Conservation (phyloP, 495 filamentous ascomycete species). For the Lasiosphaeria ovina region DNA sequence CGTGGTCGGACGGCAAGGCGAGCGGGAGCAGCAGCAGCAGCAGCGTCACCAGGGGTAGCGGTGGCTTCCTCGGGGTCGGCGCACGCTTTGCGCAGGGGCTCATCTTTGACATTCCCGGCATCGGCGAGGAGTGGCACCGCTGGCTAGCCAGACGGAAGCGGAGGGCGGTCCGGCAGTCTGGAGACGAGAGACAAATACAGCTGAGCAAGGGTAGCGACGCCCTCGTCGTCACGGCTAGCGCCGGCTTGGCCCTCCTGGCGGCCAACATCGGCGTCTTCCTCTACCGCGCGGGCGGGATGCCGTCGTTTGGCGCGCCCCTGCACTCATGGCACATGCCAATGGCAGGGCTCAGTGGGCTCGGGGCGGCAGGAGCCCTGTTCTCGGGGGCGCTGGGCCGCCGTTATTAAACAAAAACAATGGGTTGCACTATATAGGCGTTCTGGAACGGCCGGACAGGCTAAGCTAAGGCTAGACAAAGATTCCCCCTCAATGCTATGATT, state of each 20-base stretch:
- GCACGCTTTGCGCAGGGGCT: slow-evolving; percentile 12
- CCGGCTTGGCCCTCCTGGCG: slow-evolving; percentile 24
- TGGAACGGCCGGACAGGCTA: neutral
- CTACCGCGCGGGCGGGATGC: slow-evolving; percentile 18
- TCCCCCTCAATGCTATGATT: neutral
- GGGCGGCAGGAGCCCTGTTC: slow-evolving; percentile 37
- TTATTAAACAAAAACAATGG: neutral
- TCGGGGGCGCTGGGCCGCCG: neutral
- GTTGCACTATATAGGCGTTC: neutral
- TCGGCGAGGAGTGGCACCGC: slow-evolving; percentile 16
- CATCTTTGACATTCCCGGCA: slow-evolving; percentile 9
- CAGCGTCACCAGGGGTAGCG: neutral
- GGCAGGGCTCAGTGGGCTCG: slow-evolving; percentile 29
- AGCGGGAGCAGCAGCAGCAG: slow-evolving; percentile 13
- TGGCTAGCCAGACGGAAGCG: slow-evolving; percentile 20
- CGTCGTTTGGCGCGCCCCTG: slow-evolving; percentile 32
- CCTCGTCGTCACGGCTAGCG: slow-evolving; percentile 18
- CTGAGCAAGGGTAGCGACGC: slow-evolving; percentile 11
- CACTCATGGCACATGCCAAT: slow-evolving; percentile 32
- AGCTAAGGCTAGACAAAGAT: slow-evolving; percentile 1
- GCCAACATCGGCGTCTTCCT: slow-evolving; percentile 15
- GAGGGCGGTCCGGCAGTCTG: slow-evolving; percentile 11
- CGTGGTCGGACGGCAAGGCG: slow-evolving; percentile 20
- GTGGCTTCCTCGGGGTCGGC: neutral
- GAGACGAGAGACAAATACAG: neutral